Evolutionary conservation across 2,329 filamentous ascomycete species (phyloP).

Genomic region (Venturiaceae sp.): DNA sequence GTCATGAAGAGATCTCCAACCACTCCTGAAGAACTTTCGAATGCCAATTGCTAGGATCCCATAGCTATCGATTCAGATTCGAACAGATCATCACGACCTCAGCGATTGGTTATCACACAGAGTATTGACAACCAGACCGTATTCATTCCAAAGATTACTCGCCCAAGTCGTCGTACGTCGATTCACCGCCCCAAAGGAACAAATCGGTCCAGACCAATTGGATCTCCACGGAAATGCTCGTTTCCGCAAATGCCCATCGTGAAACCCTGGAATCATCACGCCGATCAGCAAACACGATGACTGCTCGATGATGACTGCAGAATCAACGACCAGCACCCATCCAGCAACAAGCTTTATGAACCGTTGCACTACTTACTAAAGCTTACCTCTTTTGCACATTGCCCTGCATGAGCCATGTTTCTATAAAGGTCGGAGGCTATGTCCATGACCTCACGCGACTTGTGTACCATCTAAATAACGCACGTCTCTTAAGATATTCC

Average conservation of each 20-base stretch:
- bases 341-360: background rate
- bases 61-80: too few relatives aligned
- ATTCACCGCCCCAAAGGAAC: background rate
- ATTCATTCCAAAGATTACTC: too few relatives aligned
- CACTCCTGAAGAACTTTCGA: too few relatives aligned
- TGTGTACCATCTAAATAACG: background rate
- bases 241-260: background rate
- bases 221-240: background rate
- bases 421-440: background rate
- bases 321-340: background rate
- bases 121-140: too few relatives aligned
- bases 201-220: background rate
- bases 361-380: background rate
- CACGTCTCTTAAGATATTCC: too few relatives aligned
- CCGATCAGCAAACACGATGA: background rate
- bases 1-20: too few relatives aligned
- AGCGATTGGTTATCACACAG: too few relatives aligned
- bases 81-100: too few relatives aligned
- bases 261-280: background rate
- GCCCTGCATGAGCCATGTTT: background rate
- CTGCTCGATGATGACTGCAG: background rate
- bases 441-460: background rate
- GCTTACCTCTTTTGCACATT: background rate
- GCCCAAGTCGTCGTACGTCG: background rate
- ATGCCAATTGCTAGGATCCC: too few relatives aligned